Conservation (phyloP, 176 grass and related monocot species). For the Themeda triandra region DNA sequence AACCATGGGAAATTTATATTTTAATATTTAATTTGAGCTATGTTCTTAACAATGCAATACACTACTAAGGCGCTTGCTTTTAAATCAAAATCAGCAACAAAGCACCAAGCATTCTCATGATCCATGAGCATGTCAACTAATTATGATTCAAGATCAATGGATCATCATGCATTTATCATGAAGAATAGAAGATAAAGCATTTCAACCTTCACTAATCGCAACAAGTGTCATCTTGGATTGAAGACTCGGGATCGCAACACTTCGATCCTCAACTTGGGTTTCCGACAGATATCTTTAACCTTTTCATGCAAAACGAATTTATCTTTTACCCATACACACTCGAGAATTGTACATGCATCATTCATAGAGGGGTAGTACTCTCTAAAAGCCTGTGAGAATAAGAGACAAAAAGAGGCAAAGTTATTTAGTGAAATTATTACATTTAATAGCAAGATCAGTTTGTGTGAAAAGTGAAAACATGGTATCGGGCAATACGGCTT, state of each 20-base stretch:
- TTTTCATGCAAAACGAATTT: slow-evolving; percentile 65
- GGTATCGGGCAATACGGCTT: neutral
- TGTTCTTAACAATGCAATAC: neutral
- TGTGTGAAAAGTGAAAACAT: neutral
- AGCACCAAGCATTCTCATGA: neutral
- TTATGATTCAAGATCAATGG: slow-evolving; percentile 11
- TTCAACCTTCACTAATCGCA: slow-evolving; percentile 38
- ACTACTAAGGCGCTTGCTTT: neutral
- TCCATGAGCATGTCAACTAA: neutral
- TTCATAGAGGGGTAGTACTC: slow-evolving; percentile 53
- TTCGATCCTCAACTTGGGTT: slow-evolving; percentile 27
- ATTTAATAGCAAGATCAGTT: slow-evolving; percentile 1
- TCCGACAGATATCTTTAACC: slow-evolving; percentile 31
- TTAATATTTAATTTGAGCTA: neutral
- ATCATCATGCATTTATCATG: neutral
- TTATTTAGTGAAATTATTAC: neutral
- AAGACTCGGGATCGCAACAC: neutral
- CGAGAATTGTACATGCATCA: slow-evolving; percentile 13
- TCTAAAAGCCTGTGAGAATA: slow-evolving; percentile 50
- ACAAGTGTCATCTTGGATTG: slow-evolving; percentile 52
- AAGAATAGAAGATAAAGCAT: slow-evolving; percentile 3
- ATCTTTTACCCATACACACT: slow-evolving; percentile 69
- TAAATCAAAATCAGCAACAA: neutral
- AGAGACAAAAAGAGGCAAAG: neutral
- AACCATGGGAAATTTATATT: neutral